Evolutionary conservation across 495 filamentous ascomycete species (phyloP).

Genomic region (Penicillium tannophilum): DNA sequence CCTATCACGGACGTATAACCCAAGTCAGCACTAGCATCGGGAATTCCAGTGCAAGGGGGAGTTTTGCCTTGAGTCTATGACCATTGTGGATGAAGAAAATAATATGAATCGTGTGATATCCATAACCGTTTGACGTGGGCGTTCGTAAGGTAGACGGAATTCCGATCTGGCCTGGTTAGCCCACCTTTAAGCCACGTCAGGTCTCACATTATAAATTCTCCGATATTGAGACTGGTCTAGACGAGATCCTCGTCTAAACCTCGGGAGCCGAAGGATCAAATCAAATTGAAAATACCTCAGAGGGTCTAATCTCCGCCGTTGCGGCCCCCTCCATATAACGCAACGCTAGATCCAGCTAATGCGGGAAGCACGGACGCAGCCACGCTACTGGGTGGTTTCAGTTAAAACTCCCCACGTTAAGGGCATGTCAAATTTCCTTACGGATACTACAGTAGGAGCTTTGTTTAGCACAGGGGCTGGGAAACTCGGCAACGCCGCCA

Average conservation of each 20-base stretch:
- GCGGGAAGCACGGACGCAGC: conserved; percentile 39
- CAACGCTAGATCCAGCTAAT: conserved; percentile 24
- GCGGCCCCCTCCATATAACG: conserved; percentile 8
- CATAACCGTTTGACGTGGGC: neutral
- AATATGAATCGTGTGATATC: neutral
- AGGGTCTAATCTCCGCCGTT: conserved; percentile 12
- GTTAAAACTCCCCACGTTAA: conserved; percentile 9
- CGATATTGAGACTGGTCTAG: neutral
- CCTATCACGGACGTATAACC: conserved; percentile 12
- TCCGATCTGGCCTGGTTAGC: conserved; percentile 5
- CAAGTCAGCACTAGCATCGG: conserved; percentile 26
- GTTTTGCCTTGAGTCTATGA: no score
- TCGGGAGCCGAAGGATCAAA: neutral
- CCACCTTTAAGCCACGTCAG: neutral
- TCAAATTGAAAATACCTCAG: neutral
- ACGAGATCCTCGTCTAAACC: neutral
- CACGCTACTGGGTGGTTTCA: conserved; percentile 39
- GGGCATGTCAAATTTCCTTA: no score
- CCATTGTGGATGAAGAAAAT: no score
- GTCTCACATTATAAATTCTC: neutral
- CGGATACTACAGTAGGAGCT: no score
- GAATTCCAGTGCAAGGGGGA: neutral
- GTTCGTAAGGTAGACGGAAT: neutral
- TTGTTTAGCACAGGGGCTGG: no score
- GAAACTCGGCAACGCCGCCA: neutral